Conservation (phyloP, 257 asterid species). For the Thymus quinquecostatus region DNA sequence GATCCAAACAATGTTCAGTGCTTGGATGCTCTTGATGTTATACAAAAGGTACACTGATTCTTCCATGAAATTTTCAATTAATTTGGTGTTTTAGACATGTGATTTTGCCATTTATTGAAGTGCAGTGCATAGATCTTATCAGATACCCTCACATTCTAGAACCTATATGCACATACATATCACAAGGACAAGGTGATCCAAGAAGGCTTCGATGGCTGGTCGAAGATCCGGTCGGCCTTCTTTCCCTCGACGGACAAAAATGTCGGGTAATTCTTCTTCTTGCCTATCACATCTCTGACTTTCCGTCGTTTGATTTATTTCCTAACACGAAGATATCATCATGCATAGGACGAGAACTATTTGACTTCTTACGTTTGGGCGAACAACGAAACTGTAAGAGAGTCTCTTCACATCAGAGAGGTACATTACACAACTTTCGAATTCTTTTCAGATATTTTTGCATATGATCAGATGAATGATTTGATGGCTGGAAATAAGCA, state of each 20-base stretch:
- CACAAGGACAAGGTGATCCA: constrained; percentile 27
- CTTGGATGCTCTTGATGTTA: constrained; percentile 34
- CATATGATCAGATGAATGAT: no score
- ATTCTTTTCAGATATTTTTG: no score
- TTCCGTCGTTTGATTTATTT: background rate
- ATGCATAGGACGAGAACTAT: constrained; percentile 33
- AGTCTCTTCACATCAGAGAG: constrained; percentile 50
- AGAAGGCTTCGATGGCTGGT: background rate
- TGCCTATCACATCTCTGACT: background rate
- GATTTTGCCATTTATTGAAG: background rate
- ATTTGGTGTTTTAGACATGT: no score
- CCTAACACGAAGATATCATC: no score
- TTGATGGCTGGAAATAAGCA: background rate
- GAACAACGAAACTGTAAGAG: constrained; percentile 41
- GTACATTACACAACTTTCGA: constrained; percentile 21
- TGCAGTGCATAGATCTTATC: constrained; percentile 37
- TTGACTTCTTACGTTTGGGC: constrained; percentile 43
- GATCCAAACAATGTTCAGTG: constrained; percentile 39
- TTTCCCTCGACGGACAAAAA: constrained; percentile 19
- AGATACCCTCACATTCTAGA: constrained; percentile 30
- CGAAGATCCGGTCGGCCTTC: constrained; percentile 30
- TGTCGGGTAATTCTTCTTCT: constrained; percentile 42
- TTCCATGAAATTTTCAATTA: no score
- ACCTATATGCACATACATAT: constrained; percentile 38
- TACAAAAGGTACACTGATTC: constrained; percentile 31